phyloP scores from a whole-genome alignment of 2,329 filamentous ascomycete species.

The Amesomyces nigricolor region DNA sequence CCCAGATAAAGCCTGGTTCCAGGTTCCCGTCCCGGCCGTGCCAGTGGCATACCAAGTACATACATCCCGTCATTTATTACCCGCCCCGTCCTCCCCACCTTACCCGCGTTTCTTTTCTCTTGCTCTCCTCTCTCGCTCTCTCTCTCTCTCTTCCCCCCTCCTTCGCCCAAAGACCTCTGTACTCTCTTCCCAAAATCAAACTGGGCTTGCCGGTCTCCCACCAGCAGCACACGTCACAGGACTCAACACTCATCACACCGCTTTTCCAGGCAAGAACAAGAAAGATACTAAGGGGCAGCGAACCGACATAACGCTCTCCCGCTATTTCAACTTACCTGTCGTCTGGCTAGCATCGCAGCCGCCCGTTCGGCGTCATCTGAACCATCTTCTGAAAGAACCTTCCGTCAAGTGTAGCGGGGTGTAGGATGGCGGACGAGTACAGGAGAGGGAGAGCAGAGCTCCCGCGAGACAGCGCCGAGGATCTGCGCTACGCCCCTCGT shows the following conservation, averaged over 20 bases:
- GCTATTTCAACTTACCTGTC: no score
- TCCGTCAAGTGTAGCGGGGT: conserved; percentile 16
- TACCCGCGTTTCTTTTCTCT: conserved; percentile 5
- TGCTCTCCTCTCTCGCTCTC: conserved; percentile 4
- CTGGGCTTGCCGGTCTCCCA: no score
- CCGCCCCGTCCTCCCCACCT: conserved; percentile 18
- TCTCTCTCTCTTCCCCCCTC: background rate
- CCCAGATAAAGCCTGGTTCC: conserved; percentile 24
- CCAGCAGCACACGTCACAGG: no score
- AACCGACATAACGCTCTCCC: no score
- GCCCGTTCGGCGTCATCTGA: no score
- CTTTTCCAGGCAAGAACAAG: background rate
- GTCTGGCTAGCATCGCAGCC: no score
- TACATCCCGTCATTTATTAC: conserved; percentile 13
- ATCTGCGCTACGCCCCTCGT: conserved; percentile 38
- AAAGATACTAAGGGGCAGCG: no score
- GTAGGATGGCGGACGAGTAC: conserved; percentile 36
- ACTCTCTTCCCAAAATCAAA: conserved; percentile 3
- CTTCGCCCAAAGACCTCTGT: conserved; percentile 6
- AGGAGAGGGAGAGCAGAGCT: conserved; percentile 32
- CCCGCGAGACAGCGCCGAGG: conserved; percentile 35
- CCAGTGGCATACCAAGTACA: conserved; percentile 17
- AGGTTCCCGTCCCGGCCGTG: conserved; percentile 20
- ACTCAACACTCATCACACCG: no score
- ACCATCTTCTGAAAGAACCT: background rate